Evolutionary conservation across 2,329 filamentous ascomycete genomes (phyloP).

Genomic region (Elsinoe necatrix): DNA sequence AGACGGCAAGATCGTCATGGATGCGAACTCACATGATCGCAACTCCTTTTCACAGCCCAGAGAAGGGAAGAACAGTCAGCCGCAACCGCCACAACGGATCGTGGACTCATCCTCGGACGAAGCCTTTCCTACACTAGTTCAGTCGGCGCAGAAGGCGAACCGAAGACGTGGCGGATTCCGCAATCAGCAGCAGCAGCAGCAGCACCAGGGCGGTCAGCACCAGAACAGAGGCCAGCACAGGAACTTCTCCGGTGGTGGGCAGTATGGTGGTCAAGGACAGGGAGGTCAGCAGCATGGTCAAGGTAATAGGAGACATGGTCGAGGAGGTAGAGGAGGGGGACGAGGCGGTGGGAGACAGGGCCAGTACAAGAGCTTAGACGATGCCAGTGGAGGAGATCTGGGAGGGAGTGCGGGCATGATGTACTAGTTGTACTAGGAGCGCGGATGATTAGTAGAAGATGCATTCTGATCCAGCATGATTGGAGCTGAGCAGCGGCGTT

Average conservation of each 20-base stretch:
- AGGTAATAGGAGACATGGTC: constrained; percentile 38
- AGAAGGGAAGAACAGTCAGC: constrained; percentile 37
- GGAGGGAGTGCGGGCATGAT: constrained; percentile 27
- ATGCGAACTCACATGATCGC: background rate
- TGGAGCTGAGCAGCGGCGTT: background rate
- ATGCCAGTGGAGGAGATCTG: constrained; percentile 30
- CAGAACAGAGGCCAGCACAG: constrained; percentile 22
- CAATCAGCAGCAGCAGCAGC: constrained; percentile 17
- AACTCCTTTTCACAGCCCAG: constrained; percentile 49
- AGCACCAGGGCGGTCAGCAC: constrained; percentile 25
- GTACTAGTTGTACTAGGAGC: constrained; percentile 24
- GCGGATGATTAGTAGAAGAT: too few relatives aligned
- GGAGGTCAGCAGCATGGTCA: constrained; percentile 32
- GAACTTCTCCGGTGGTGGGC: constrained; percentile 33
- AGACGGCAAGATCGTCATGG: constrained; percentile 44
- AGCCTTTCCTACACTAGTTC: constrained; percentile 20
- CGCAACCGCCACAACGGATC: constrained; percentile 19
- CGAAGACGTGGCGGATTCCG: constrained; percentile 24
- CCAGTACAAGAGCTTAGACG: constrained; percentile 38
- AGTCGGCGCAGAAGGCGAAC: constrained; percentile 16
- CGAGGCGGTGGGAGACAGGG: constrained; percentile 26
- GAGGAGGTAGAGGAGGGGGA: constrained; percentile 21
- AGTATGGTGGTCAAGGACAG: constrained; percentile 31
- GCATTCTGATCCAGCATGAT: background rate
- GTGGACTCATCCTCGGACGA: constrained; percentile 12